Base-by-base conservation (phyloP, 1,284 basidiomycete species). In the Sporisorium iseilematis-ciliati region DNA sequence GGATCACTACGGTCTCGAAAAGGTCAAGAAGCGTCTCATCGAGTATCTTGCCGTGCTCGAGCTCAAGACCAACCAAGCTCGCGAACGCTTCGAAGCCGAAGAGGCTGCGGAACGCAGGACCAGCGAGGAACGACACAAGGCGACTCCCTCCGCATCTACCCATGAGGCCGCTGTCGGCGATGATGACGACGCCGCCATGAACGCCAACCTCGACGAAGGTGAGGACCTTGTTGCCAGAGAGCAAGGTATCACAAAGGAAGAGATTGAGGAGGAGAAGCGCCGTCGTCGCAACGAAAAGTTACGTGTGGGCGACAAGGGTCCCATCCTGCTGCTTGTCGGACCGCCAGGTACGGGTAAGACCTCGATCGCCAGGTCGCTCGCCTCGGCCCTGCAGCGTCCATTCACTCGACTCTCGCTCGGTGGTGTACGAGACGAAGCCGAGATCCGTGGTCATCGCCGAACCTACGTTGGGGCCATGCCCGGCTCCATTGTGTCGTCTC, bases 361-460 rank as follows among this genome's bases (percentile, higher is more conserved):
- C 11, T 82, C 81, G 29, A 85, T 85, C 52, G 83, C 83, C 31
- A 69, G 79, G 25, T 84, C 82, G 29, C 79, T 87, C 16, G 86
- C 86, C 26, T 84, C 94, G 25, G 93, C 93, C 10, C 91, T 92
- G 59, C 92, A 92, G 3, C 92, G 94, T 0, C 93, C 88, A 12
- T 82, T 81, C 60, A 74, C 76, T 40, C 65, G 58, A 54, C 56
- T 86, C 21, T 85, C 83, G 31, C 80, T 87, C 21, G 86, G 87
- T 45, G 86, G 87, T 57, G 86, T 87, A 2, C 81, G 86, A 11
- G 87, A 87, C 72, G 87, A 87, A 65, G 85, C 86, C 20, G 86
- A 87, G 57, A 86, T 87, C 40, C 82, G 87, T 10, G 87, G 76
- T 7, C 85, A 85, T 68, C 68, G 86, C 5, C 62, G 84, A 31